Base-by-base conservation (phyloP, 2,329 filamentous ascomycete species). In the Aureobasidium zeae region DNA sequence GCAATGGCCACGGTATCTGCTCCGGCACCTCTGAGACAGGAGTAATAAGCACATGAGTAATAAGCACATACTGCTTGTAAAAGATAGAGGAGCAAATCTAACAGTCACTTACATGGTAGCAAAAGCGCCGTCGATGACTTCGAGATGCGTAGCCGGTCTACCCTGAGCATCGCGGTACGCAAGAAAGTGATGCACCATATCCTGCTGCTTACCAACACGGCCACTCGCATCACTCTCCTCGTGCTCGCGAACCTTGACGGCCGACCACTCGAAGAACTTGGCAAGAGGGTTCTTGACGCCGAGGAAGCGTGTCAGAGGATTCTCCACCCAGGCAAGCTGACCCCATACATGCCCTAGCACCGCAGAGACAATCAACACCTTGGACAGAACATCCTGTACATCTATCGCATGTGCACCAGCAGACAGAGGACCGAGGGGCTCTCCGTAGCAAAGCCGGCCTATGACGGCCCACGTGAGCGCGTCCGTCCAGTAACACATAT, bases 391-490 rank as follows among this genome's bases (percentile, higher is more conserved):
- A 11, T 32, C 25, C 6, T 21, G 12, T 8, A 48, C 12, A 24
- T 35, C 11, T 12, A 32, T 32, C 2, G 12, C 19, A 12, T 45
- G 34, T 0, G 28, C 13, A 9, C 30, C 34, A 13, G 22, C 31
- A n/a, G n/a, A n/a, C n/a, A 36, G 13, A 17, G 36, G 10, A 16
- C 52, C 53, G 12, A 53, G 34, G 6, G 44, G 43, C n/a, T 43
- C 44, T 11, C 51, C 46, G 19, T 42, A 48, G 15, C 28, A 37
- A 9, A 50, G 48, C 26, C 48, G 41, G 7, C 48, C 46, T 8
- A 50, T 57, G 31, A 28, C 57, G 52, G 37, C 57, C 56, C 7
- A 56, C 9, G 48, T 35, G 10, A 44, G 21, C 11, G 39, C 24
- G 6, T 47, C 38, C 1, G 44, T 44, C 48, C 44, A 51, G 19